A percentile compares a stretch with the other conserved stretches of the same genome.
Evolutionary conservation across 148 eudicot species (phyloP).

Genomic region (Diospyros lotus): DNA sequence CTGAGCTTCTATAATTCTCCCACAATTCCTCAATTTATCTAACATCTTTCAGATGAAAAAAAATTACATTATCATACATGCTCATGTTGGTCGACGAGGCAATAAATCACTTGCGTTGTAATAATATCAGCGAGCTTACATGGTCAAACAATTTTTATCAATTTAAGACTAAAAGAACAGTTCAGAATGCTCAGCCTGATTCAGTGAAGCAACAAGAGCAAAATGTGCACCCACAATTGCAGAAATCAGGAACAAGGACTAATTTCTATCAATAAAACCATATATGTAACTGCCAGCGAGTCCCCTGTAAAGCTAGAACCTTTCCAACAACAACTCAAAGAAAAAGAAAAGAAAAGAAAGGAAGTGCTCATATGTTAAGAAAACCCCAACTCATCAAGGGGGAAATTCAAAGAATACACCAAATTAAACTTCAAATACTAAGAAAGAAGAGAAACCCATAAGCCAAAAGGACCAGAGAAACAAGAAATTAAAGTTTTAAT

Average conservation of each 20-base stretch:
- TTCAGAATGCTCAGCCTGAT: neutral
- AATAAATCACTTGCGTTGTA: neutral
- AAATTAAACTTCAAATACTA: neutral
- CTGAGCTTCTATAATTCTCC: neutral
- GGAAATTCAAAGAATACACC: no score
- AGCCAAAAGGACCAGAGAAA: neutral
- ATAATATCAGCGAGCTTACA: neutral
- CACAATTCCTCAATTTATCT: neutral
- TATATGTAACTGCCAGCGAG: neutral
- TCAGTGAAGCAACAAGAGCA: neutral
- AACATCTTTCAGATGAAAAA: neutral
- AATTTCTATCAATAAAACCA: neutral
- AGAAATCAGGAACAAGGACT: neutral
- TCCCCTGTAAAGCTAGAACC: neutral
- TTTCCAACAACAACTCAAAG: neutral
- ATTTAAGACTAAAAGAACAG: neutral
- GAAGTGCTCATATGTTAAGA: no score
- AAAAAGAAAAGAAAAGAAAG: no score
- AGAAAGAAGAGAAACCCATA: neutral
- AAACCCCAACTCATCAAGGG: no score
- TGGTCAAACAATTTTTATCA: neutral
- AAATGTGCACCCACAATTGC: no score
- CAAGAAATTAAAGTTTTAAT: neutral
- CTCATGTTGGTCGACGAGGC: conserved; percentile 1
- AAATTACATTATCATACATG: neutral